Percentiles rank a stretch among this genome's conserved stretches.
Conservation (phyloP, 306 rosid genomes). For the Cucurbita argyrosperma region DNA sequence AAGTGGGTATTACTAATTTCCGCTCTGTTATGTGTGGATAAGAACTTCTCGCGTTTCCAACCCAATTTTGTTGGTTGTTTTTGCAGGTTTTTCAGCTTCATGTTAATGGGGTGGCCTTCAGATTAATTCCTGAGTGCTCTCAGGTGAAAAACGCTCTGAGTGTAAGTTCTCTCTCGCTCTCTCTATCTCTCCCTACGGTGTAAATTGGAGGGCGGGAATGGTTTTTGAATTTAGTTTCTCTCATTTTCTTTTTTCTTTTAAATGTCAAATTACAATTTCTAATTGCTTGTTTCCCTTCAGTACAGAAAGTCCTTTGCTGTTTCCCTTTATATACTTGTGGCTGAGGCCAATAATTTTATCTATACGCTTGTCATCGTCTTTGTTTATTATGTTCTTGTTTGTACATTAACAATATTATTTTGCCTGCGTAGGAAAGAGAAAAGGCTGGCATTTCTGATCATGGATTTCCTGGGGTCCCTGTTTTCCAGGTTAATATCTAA, state of each 20-base stretch:
- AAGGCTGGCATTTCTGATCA: slow-evolving; percentile 43
- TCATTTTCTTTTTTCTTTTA: neutral
- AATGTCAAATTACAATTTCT: neutral
- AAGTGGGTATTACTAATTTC: slow-evolving; percentile 29
- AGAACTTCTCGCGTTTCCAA: neutral
- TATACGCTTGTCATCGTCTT: neutral
- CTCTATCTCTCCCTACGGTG: neutral
- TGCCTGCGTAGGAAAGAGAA: slow-evolving; percentile 49
- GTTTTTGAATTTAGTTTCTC: neutral
- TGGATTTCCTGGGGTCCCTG: slow-evolving; percentile 72
- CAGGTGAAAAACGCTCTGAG: slow-evolving; percentile 55
- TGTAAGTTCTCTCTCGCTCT: slow-evolving; percentile 25
- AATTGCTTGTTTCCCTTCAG: neutral
- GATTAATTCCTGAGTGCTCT: slow-evolving; percentile 74
- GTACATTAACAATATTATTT: neutral
- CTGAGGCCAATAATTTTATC: neutral
- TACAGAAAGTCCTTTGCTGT: neutral
- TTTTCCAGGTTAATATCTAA: slow-evolving; percentile 69
- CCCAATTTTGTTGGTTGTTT: neutral
- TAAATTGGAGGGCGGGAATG: neutral
- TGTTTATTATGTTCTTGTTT: neutral
- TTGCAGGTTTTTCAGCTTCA: slow-evolving; percentile 74
- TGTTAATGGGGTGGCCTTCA: slow-evolving; percentile 74
- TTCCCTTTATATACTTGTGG: neutral
- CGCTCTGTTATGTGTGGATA: neutral